Conservation (phyloP, 2,329 filamentous ascomycete species). For the Aureobasidium lini region DNA sequence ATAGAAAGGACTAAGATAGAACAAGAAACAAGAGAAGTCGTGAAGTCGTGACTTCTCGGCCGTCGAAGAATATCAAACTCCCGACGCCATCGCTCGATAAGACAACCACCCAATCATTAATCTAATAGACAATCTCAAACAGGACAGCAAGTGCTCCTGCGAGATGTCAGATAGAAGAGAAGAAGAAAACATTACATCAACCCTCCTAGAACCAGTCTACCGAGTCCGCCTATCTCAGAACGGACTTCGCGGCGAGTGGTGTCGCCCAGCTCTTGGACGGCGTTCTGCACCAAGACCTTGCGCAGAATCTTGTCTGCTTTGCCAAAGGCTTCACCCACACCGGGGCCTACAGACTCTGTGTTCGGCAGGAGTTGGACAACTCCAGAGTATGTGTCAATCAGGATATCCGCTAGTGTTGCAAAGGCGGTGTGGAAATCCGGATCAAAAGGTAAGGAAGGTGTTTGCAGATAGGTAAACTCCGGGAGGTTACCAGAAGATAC, state of each 20-base stretch:
- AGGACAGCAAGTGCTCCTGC: too few relatives aligned
- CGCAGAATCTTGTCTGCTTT: conserved; percentile 82
- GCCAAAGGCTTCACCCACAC: conserved; percentile 73
- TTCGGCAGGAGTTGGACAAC: conserved; percentile 69
- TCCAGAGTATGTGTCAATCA: conserved; percentile 84
- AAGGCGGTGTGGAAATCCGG: conserved; percentile 97
- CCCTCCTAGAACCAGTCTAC: conserved; percentile 42
- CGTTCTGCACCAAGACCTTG: conserved; percentile 80
- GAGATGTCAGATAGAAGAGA: not conserved
- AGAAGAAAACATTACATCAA: not conserved
- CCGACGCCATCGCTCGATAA: conserved; percentile 1
- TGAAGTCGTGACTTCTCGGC: not conserved
- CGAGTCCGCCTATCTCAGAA: conserved; percentile 74
- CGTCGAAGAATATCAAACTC: not conserved
- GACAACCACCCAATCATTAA: not conserved
- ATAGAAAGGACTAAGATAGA: not conserved
- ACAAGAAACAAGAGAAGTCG: not conserved
- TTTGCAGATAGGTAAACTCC: conserved; percentile 81
- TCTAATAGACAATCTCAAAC: not conserved
- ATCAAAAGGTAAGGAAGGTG: conserved; percentile 88
- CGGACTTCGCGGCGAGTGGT: conserved; percentile 67
- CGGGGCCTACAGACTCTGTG: conserved; percentile 52
- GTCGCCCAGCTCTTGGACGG: conserved; percentile 91
- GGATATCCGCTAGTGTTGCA: conserved; percentile 85
- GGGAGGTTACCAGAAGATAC: conserved; percentile 61